Evolutionary conservation across 208 protist genomes (phyloP).

Genomic region (Leishmania tropica): DNA sequence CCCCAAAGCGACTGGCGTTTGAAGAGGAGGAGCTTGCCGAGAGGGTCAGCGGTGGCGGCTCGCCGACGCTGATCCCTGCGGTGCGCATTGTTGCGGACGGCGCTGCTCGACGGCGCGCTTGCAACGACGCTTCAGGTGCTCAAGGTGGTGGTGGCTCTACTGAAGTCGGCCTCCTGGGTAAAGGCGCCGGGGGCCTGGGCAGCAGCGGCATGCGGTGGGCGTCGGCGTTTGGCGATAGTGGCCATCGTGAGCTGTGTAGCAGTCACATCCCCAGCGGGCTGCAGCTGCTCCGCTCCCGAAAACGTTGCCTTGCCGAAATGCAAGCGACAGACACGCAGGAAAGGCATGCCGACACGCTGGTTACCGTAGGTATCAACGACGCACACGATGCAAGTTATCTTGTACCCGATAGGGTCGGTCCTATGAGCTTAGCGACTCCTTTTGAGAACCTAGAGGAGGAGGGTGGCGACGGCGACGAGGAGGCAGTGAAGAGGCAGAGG

Average conservation of each 20-base stretch:
- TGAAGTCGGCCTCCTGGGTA: background rate
- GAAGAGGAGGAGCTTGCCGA: conserved; percentile 31
- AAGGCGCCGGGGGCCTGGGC: background rate
- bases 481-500: conserved; percentile 25
- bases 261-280: conserved; percentile 24
- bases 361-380: background rate
- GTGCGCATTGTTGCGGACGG: background rate
- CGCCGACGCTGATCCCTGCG: background rate
- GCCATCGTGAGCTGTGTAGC: background rate
- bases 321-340: conserved; percentile 26
- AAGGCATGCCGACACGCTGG: background rate
- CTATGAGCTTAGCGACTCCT: too few relatives aligned
- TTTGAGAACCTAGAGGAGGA: background rate
- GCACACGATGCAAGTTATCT: background rate
- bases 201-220: background rate
- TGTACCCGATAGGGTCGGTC: background rate
- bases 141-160: background rate
- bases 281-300: conserved; percentile 58
- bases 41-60: background rate
- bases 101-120: background rate
- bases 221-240: background rate
- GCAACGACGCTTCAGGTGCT: background rate
- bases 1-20: conserved; percentile 72
- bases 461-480: background rate
- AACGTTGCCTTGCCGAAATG: conserved; percentile 75